Evolutionary conservation across 139 green algal genomes (phyloP), one percentile per base, ranked within the genome.

Genomic region (Chlorella sorokiniana): DNA sequence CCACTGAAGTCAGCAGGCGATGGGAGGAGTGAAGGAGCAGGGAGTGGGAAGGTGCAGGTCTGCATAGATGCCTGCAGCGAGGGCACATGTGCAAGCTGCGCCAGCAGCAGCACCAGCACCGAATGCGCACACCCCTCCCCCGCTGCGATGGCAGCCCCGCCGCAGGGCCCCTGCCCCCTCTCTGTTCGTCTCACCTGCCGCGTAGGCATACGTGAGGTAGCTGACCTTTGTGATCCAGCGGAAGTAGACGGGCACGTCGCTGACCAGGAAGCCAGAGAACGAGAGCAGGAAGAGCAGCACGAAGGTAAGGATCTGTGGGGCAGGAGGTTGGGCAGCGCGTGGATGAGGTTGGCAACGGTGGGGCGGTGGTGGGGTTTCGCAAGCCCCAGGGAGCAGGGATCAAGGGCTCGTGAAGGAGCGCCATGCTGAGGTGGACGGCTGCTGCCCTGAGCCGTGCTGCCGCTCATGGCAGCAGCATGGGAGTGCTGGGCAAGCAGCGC

Each of bases 211-310:
- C 0, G 89, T 92, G 2, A 93, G 78, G 81, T 91, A 93, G 44
- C 44, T 84, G 7, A 84, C 77, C 65, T 89, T 92, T 29, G 79
- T 65, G 23, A 92, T 74, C 87, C 90, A 93, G 27, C 52, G n/a
- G 45, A 92, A 93, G 78, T 91, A 93, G 0, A 81, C 61, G 1
- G 75, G 59, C 59, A 81, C 59, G 41, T 71, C 59, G n/a, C 29
- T 76, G 14, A 90, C 73, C 5, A 93, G 82, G 84, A 93, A 93
- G 42, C 89, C 90, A 2, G 81, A 88, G 85, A 93, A 93, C 25
- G 83, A 86, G 0, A 93, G 86, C 10, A 93, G 54, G 62, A 91
- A 45, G 51, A 93, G 85, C 44, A 93, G 86, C 35, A 93, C 69
- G 38, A 93, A 91, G 27, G 90, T 93, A 41, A 93, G 84, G 31